Conservation (phyloP, 768 basidiomycete species). For the Boletellus emodensis region DNA sequence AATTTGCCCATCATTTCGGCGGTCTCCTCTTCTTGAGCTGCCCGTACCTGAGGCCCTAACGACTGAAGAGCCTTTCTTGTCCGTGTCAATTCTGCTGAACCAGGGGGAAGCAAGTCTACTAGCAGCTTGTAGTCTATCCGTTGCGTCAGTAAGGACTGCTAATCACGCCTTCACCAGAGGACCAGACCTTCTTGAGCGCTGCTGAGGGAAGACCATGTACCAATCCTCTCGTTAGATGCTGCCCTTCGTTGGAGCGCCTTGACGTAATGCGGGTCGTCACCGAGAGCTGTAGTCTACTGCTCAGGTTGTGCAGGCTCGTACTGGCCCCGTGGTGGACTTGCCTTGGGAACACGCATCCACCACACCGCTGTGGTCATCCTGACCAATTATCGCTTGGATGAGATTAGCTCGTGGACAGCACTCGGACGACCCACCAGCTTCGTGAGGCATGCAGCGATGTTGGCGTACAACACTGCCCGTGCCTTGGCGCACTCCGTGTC, state of each 20-base stretch:
- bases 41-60: constrained; percentile 67
- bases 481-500: constrained; percentile 50
- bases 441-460: constrained; percentile 81
- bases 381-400: constrained; percentile 4
- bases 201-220: constrained; percentile 78
- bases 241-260: constrained; percentile 92
- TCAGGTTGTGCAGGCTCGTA: background rate
- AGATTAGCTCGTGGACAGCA: background rate
- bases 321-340: constrained; percentile 12
- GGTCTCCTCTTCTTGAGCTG: constrained; percentile 81
- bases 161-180: background rate
- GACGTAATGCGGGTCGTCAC: constrained; percentile 78
- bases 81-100: constrained; percentile 47
- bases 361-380: constrained; percentile 78
- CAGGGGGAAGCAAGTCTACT: constrained; percentile 55
- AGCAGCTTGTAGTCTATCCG: constrained; percentile 72
- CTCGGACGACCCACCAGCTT: constrained; percentile 55
- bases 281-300: constrained; percentile 54
- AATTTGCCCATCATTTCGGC: constrained; percentile 90
- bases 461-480: constrained; percentile 76
- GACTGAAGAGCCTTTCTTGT: constrained; percentile 46
- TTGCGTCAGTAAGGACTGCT: background rate
- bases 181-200: constrained; percentile 77
- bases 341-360: constrained; percentile 81
- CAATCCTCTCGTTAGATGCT: constrained; percentile 72